Evolutionary conservation across 305 asterid species (phyloP), one percentile per base, ranked within the genome.

Genomic region (Fraxinus velutina): DNA sequence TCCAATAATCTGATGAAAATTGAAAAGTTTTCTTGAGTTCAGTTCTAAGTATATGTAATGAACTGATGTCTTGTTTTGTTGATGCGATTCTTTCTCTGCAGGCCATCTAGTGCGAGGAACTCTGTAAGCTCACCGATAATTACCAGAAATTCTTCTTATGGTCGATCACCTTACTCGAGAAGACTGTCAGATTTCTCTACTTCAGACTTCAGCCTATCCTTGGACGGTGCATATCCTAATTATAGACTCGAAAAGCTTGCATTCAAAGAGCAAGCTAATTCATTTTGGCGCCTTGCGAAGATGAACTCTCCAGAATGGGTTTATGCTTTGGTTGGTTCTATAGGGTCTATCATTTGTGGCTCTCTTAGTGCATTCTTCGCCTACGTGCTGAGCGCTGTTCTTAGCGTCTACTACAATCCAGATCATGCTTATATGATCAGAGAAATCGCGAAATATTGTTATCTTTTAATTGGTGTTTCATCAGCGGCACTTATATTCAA

Each of bases 101-200:
- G 99, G 97, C 99, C 99, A 80, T 96, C 99, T 4, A 96, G 96
- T 75, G 99, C 99, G 7, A 91, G 99, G 80, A 96, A 96, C 90
- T 96, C 99, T 0, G 97, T 96, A 42, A 96, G 99, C 89, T 96
- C 99, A 4, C 99, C 99, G 0, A 93, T 96, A 73, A 94, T 94
- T 52, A 89, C 97, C 7, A 82, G 99, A 73, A 96, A 96, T 83
- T 96, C 99, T 32, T 96, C 99, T 4, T 96, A 94, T 1, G 96
- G 98, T 0, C 90, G 98, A 78, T 96, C 99, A 10, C 99, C 99
- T 1, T 96, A 96, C 90, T 94, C 98, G 2, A 90, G 98, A 83
- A 88, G 98, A 72, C 68, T 96, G 30, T 94, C 98, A 4, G 99
- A 96, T 83, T 96, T 96, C 93, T 96, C 99, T 17, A 94, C 98